Percentiles rank a stretch among this genome's conserved stretches.
phyloP scores from a whole-genome alignment of 805 yeast species.

The Sugiyamaella smithiae region DNA sequence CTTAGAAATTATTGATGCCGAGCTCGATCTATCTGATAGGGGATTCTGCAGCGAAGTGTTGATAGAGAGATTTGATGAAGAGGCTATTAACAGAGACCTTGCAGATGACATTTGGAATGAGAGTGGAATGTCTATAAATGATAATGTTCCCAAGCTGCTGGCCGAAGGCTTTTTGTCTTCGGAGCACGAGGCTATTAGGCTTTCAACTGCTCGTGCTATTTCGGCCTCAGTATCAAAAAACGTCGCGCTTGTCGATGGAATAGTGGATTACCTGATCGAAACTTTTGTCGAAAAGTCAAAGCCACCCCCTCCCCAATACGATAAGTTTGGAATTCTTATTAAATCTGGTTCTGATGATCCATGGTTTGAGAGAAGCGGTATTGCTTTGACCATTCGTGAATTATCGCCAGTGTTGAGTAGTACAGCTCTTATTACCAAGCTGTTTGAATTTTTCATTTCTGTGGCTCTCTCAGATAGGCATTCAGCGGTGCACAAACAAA shows the following conservation, averaged over 20 bases:
- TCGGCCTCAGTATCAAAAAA: conserved; percentile 48
- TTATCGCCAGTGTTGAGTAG: conserved; percentile 47
- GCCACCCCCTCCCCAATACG: conserved; percentile 75
- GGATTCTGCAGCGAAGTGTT: conserved; percentile 66
- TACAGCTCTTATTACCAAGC: conserved; percentile 43
- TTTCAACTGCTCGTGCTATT: conserved; percentile 69
- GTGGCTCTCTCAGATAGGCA: conserved; percentile 66
- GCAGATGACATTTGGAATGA: conserved; percentile 88
- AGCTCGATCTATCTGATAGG: conserved; percentile 49
- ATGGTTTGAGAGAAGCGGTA: conserved; percentile 84
- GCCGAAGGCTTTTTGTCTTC: conserved; percentile 44
- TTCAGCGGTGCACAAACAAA: conserved; percentile 68
- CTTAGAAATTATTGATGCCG: conserved; percentile 81
- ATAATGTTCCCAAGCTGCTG: conserved; percentile 49
- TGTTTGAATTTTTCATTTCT: conserved; percentile 63
- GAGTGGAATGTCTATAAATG: conserved; percentile 48
- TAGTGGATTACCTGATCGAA: conserved; percentile 47
- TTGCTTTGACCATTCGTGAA: conserved; percentile 63
- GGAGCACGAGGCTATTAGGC: conserved; percentile 63
- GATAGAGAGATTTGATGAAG: conserved; percentile 75
- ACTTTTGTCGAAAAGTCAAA: conserved; percentile 58
- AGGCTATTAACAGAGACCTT: conserved; percentile 53
- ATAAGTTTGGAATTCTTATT: conserved; percentile 75
- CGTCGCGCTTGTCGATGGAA: conserved; percentile 29
- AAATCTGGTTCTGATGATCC: conserved; percentile 64